phyloP scores from a whole-genome alignment of 106 monocot genomes.

The Dendrobium catenatum region DNA sequence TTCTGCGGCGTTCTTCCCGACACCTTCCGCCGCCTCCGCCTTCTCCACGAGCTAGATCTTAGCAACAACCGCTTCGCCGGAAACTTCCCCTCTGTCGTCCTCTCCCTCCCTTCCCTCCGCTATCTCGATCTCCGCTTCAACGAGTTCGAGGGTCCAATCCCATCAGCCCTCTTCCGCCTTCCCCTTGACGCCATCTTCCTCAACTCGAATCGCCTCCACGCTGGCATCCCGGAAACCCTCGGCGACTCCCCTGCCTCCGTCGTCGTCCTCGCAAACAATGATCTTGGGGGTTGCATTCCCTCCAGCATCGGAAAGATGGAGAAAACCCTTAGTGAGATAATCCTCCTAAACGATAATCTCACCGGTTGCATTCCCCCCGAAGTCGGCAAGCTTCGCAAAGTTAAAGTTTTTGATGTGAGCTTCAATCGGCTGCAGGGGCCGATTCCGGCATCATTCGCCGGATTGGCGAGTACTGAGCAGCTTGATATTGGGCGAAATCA shows the following conservation, averaged over 20 bases:
- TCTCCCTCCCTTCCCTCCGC: constrained; percentile 26
- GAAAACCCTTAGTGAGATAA: constrained; percentile 30
- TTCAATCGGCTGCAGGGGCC: constrained; percentile 37
- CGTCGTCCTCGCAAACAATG: constrained; percentile 41
- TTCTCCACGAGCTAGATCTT: constrained; percentile 31
- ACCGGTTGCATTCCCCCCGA: constrained; percentile 24
- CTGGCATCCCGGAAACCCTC: constrained; percentile 23
- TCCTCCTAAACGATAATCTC: constrained; percentile 31
- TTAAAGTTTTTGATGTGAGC: constrained; percentile 38
- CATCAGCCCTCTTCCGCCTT: constrained; percentile 25
- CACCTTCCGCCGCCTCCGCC: constrained; percentile 14
- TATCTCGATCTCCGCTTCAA: constrained; percentile 41
- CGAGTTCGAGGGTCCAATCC: constrained; percentile 35
- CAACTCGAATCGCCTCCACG: constrained; percentile 28
- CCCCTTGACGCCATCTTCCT: constrained; percentile 35
- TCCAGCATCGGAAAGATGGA: constrained; percentile 33
- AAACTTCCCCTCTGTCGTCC: constrained; percentile 26
- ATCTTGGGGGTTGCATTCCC: constrained; percentile 35
- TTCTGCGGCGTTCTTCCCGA: constrained; percentile 45
- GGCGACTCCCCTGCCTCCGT: constrained; percentile 42
- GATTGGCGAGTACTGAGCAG: constrained; percentile 35
- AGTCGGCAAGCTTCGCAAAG: constrained; percentile 16
- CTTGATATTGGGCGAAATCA: constrained; percentile 53
- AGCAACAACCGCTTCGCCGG: constrained; percentile 43
- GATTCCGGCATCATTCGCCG: constrained; percentile 18